These are phyloP conservation scores for Rubroshorea leprosula DNA, from an alignment of 345 rosid species.

Conservation along the genomic window DNA sequence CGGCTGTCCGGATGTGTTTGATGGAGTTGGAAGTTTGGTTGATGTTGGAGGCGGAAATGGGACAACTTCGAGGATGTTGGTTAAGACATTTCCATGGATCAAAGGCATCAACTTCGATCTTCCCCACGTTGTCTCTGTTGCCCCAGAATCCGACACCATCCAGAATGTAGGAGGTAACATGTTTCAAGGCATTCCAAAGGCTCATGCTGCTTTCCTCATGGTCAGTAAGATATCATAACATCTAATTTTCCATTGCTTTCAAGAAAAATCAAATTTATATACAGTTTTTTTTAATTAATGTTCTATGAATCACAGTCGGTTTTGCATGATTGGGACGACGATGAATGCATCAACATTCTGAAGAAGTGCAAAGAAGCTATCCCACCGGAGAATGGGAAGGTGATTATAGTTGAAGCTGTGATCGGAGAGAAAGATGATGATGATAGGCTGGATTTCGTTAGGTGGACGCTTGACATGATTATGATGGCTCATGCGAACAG, in stretches of 20 bases:
- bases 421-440: conserved; percentile 25
- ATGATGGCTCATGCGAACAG: conserved; percentile 63
- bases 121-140: conserved; percentile 52
- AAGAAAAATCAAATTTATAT: background rate
- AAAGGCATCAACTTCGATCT: conserved; percentile 66
- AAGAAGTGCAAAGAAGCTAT: conserved; percentile 63
- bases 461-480: conserved; percentile 60
- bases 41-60: conserved; percentile 80
- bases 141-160: conserved; percentile 39
- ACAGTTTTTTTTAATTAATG: background rate
- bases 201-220: conserved; percentile 54
- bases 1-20: conserved; percentile 45
- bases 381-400: conserved; percentile 45
- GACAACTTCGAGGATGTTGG: conserved; percentile 39
- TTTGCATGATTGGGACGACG: conserved; percentile 69
- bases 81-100: conserved; percentile 55
- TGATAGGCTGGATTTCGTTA: conserved; percentile 32
- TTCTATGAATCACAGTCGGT: conserved; percentile 49
- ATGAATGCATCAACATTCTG: conserved; percentile 53
- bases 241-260: background rate
- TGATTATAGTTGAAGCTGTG: conserved; percentile 52
- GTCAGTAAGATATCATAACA: conserved; percentile 20
- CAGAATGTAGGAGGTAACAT: conserved; percentile 60
- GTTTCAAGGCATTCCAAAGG: conserved; percentile 50
- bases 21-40: conserved; percentile 47